phyloP scores from a whole-genome alignment of 805 yeast genomes.

The Schwanniomyces polymorphus region DNA sequence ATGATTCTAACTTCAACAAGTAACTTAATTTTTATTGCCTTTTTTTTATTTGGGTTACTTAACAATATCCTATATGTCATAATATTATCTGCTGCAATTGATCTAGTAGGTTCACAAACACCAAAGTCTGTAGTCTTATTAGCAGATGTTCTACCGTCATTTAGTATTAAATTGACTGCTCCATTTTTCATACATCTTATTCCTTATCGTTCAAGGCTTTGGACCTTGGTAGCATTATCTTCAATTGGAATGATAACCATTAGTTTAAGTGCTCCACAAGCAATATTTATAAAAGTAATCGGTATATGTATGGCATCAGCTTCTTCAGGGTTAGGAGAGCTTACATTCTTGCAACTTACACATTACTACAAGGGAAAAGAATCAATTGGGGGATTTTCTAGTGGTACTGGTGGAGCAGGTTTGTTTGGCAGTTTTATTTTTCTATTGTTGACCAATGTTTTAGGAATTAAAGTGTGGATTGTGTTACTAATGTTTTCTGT shows the following conservation, averaged over 20 bases:
- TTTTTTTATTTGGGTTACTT: slow-evolving; percentile 81
- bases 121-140: slow-evolving; percentile 86
- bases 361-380: slow-evolving; percentile 60
- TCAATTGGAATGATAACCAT: slow-evolving; percentile 73
- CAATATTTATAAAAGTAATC: slow-evolving; percentile 43
- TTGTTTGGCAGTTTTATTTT: slow-evolving; percentile 75
- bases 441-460: slow-evolving; percentile 68
- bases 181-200: slow-evolving; percentile 77
- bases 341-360: slow-evolving; percentile 83
- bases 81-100: slow-evolving; percentile 88
- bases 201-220: slow-evolving; percentile 58
- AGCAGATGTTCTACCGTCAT: slow-evolving; percentile 86
- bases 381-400: slow-evolving; percentile 84
- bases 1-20: neutral
- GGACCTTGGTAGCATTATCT: slow-evolving; percentile 56
- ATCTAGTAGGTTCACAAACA: slow-evolving; percentile 75
- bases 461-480: slow-evolving; percentile 52
- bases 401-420: slow-evolving; percentile 98
- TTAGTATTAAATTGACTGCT: slow-evolving; percentile 65
- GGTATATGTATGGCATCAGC: slow-evolving; percentile 81
- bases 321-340: slow-evolving; percentile 89
- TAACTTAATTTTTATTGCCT: slow-evolving; percentile 44
- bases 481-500: slow-evolving; percentile 58
- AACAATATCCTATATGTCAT: slow-evolving; percentile 91
- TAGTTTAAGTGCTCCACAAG: slow-evolving; percentile 35